phyloP scores from a whole-genome alignment of 352 stramenopile species.

The Globisporangium rhizosaccharum region DNA sequence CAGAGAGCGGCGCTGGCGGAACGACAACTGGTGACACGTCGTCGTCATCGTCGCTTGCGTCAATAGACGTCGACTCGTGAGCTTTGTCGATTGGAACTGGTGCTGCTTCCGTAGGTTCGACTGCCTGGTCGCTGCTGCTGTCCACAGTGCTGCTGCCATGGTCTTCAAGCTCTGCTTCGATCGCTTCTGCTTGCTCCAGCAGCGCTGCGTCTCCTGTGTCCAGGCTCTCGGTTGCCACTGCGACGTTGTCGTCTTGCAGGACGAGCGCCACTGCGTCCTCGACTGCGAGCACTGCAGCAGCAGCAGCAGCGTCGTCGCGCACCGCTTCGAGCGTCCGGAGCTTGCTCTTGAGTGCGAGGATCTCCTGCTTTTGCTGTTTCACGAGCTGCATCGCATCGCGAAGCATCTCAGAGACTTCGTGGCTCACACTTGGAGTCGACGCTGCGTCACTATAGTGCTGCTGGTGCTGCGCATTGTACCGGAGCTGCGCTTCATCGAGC shows the following conservation, averaged over 20 bases:
- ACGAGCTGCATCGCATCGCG: slow-evolving; percentile 62
- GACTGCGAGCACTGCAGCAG: neutral
- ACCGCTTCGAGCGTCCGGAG: slow-evolving; percentile 16
- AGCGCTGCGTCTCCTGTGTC: neutral
- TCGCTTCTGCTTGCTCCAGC: neutral
- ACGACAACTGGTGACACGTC: neutral
- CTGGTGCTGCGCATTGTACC: slow-evolving; percentile 10
- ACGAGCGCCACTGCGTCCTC: neutral
- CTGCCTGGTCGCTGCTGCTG: neutral
- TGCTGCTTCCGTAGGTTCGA: no score
- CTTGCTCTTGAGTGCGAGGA: slow-evolving; percentile 43
- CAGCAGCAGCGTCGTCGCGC: neutral
- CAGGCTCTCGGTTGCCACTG: no score
- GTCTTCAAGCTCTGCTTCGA: neutral
- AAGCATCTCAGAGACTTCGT: slow-evolving; percentile 55
- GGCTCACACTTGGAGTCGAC: slow-evolving; percentile 24
- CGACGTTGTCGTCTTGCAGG: neutral
- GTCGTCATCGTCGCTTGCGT: neutral
- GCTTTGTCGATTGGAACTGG: no score
- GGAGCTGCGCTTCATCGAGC: slow-evolving; percentile 4
- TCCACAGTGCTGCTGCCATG: neutral
- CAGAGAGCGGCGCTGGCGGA: slow-evolving; percentile 10
- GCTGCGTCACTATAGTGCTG: slow-evolving; percentile 15
- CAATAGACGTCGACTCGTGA: neutral
- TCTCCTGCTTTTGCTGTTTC: slow-evolving; percentile 65